A percentile compares a stretch with the other conserved stretches of the same genome.
phyloP scores from a whole-genome alignment of 768 basidiomycete genomes.

The Tulasnella sp. region DNA sequence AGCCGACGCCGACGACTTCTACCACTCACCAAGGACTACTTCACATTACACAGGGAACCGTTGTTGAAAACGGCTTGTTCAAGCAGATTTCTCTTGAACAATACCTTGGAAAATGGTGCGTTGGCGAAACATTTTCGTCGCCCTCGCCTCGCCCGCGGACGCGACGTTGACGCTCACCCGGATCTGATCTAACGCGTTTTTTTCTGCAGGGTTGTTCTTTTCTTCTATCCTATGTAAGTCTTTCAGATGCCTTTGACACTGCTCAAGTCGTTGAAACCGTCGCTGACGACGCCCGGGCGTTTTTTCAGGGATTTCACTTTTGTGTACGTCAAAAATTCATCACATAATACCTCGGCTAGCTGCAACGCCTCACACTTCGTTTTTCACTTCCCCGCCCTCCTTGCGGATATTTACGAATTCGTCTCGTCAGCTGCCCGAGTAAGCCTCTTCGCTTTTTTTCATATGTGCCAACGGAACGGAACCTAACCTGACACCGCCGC shows the following conservation, averaged over 20 bases:
- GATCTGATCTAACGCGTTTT: slow-evolving; percentile 12
- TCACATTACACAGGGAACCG: slow-evolving; percentile 39
- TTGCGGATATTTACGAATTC: slow-evolving; percentile 31
- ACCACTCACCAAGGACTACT: not conserved
- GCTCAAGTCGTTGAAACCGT: not conserved
- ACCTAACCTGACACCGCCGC: not conserved
- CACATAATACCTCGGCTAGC: not conserved
- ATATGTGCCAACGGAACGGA: not conserved
- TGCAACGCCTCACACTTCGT: not conserved
- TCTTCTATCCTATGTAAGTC: slow-evolving; percentile 90
- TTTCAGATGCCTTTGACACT: slow-evolving; percentile 16
- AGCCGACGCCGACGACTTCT: not conserved
- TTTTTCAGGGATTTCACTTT: slow-evolving; percentile 72
- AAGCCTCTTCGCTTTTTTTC: not conserved
- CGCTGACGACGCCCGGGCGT: slow-evolving; percentile 6
- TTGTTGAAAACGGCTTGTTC: slow-evolving; percentile 74
- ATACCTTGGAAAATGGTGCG: slow-evolving; percentile 78
- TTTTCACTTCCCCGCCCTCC: slow-evolving; percentile 22
- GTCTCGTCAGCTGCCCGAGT: slow-evolving; percentile 31
- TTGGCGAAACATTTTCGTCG: slow-evolving; percentile 20
- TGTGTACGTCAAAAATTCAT: slow-evolving; percentile 41
- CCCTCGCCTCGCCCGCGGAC: slow-evolving; percentile 19
- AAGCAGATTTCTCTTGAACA: slow-evolving; percentile 69
- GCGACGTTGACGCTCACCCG: slow-evolving; percentile 29
- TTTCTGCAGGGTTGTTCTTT: slow-evolving; percentile 71